Percentiles rank a stretch among this genome's conserved stretches.
phyloP scores from a whole-genome alignment of 1,139 yeast species.

The Suhomyces bolitotheri region DNA sequence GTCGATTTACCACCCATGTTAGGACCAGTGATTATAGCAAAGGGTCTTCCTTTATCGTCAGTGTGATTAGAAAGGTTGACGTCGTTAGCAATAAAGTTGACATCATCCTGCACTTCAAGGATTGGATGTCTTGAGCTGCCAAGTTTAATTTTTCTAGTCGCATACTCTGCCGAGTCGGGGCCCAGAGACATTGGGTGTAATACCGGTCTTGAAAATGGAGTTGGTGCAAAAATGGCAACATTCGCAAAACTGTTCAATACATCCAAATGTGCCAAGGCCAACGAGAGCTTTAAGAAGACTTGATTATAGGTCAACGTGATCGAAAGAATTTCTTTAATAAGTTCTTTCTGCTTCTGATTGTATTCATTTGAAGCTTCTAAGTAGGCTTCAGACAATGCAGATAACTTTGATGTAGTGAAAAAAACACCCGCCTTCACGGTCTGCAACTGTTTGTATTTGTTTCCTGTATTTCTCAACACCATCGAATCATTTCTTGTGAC shows the following conservation, averaged over 20 bases:
- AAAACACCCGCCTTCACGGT: slow-evolving; percentile 94
- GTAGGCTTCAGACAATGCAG: slow-evolving; percentile 60
- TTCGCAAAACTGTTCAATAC: slow-evolving; percentile 85
- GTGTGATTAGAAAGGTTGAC: slow-evolving; percentile 46
- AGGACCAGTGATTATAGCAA: slow-evolving; percentile 91
- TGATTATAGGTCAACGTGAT: slow-evolving; percentile 81
- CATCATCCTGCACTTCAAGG: slow-evolving; percentile 86
- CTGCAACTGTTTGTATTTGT: slow-evolving; percentile 71
- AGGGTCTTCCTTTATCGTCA: slow-evolving; percentile 51
- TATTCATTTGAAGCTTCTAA: slow-evolving; percentile 63
- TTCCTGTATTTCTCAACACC: slow-evolving; percentile 62
- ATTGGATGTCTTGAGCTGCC: slow-evolving; percentile 89
- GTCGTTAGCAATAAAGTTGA: slow-evolving; percentile 86
- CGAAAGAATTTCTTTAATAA: slow-evolving; percentile 78
- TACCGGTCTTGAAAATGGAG: slow-evolving; percentile 74
- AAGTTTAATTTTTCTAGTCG: slow-evolving; percentile 54
- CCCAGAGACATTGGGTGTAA: slow-evolving; percentile 48
- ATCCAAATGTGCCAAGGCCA: slow-evolving; percentile 72
- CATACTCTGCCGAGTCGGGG: slow-evolving; percentile 28
- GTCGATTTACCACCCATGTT: slow-evolving; percentile 99
- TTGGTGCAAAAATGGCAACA: slow-evolving; percentile 79
- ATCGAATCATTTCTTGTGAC: slow-evolving; percentile 87
- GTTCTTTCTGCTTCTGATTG: slow-evolving; percentile 68
- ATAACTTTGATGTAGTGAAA: slow-evolving; percentile 72
- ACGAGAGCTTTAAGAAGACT: slow-evolving; percentile 66